Percentiles rank a stretch among this genome's conserved stretches.
Conservation (phyloP, 352 stramenopile species). For the Pythium dissimile region DNA sequence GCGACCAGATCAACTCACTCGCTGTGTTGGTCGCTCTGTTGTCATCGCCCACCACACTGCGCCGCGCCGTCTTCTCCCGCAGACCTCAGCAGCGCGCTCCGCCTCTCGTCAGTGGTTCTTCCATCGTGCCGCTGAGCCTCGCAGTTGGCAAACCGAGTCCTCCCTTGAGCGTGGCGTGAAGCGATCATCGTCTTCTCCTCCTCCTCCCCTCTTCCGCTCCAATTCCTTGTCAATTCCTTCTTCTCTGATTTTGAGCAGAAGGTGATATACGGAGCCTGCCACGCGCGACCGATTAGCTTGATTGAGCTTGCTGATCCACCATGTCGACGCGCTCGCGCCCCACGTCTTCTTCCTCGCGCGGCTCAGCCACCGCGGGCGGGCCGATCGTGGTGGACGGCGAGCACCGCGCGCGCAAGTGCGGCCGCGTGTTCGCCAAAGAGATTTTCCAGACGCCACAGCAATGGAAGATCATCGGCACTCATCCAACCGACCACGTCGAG, state of each 20-base stretch:
- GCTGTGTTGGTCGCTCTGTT: neutral
- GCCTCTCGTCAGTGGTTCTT: constrained; percentile 5
- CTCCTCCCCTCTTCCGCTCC: neutral
- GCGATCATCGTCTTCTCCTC: neutral
- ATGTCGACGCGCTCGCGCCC: neutral
- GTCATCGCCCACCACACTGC: neutral
- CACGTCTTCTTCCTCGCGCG: neutral
- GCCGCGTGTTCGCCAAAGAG: constrained; percentile 58
- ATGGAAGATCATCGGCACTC: constrained; percentile 58
- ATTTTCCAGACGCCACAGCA: constrained; percentile 58
- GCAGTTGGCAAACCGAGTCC: neutral
- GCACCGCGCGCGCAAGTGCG: constrained; percentile 44
- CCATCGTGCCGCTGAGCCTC: neutral
- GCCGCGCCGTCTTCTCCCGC: neutral
- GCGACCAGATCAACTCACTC: neutral
- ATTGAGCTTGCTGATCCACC: too few relatives aligned
- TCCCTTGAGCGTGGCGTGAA: too few relatives aligned
- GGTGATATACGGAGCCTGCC: too few relatives aligned
- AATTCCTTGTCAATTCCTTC: neutral
- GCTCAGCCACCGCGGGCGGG: constrained; percentile 11
- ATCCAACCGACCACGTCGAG: constrained; percentile 50
- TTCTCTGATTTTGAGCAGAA: too few relatives aligned
- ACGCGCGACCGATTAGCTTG: too few relatives aligned
- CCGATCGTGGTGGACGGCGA: constrained; percentile 39
- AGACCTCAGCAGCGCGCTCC: neutral